Conservation (phyloP, 129 eudicot genomes). For the Artemisia argyi region DNA sequence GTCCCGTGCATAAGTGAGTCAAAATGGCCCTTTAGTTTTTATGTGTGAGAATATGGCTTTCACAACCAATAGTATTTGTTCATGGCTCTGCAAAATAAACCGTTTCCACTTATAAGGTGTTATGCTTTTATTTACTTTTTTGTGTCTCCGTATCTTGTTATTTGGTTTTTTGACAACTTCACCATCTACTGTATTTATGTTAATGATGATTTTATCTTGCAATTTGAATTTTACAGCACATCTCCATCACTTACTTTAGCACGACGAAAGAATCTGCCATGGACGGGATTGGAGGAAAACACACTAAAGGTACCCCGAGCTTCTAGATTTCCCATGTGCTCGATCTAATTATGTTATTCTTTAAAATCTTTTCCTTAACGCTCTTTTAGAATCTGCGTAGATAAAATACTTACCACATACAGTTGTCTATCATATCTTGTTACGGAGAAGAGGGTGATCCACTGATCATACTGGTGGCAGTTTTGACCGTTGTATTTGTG, state of each 20-base stretch:
- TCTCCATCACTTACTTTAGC: conserved; percentile 37
- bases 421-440: no score
- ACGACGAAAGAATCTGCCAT: conserved; percentile 51
- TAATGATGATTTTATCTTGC: neutral
- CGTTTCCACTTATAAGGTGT: neutral
- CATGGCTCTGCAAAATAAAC: neutral
- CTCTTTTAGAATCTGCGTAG: neutral
- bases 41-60: neutral
- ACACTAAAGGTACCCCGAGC: conserved; percentile 47
- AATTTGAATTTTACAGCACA: conserved; percentile 43
- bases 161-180: neutral
- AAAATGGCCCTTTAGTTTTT: neutral
- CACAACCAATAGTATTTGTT: neutral
- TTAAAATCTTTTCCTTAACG: neutral
- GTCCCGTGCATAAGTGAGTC: neutral
- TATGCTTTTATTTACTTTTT: neutral
- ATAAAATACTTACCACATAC: neutral
- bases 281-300: conserved; percentile 71
- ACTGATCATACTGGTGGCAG: no score
- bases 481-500: neutral
- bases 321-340: neutral
- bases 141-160: neutral
- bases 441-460: no score
- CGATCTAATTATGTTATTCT: neutral
- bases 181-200: conserved; percentile 11